Percentiles rank a stretch among this genome's conserved stretches.
These are phyloP conservation scores for Lolium rigidum DNA, from an alignment of 176 grass and related monocot species.

Conservation along the genomic window DNA sequence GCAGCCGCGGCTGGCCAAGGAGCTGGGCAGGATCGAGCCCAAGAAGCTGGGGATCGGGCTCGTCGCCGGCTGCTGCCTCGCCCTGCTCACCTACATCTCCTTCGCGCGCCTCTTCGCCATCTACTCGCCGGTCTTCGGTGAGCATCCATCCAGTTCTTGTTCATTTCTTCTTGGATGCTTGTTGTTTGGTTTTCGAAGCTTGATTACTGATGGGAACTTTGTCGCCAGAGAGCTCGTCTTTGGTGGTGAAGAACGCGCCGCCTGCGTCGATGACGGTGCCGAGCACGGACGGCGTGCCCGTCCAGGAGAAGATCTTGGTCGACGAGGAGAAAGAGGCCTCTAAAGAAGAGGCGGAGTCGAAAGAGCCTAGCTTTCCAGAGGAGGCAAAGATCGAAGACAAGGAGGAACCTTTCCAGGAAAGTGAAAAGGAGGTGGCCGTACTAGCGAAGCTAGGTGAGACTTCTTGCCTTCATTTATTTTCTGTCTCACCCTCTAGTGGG, in stretches of 20 bases:
- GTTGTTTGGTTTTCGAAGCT: too few species aligned
- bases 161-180: not conserved
- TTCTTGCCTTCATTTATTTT: too few species aligned
- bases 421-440: not conserved
- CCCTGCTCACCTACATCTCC: constrained; percentile 56
- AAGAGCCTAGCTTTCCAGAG: constrained; percentile 26
- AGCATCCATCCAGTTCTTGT: not conserved
- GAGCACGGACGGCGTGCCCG: not conserved
- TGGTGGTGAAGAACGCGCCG: constrained; percentile 42
- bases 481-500: not conserved
- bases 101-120: constrained; percentile 59
- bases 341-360: constrained; percentile 9
- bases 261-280: not conserved
- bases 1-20: constrained; percentile 54
- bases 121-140: constrained; percentile 60
- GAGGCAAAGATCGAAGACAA: not conserved
- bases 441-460: constrained; percentile 31
- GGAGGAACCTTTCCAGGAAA: not conserved
- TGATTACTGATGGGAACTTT: too few species aligned
- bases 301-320: not conserved
- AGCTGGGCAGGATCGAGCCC: constrained; percentile 60
- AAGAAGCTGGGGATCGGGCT: constrained; percentile 65
- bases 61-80: constrained; percentile 56
- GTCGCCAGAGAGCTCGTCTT: constrained; percentile 46
- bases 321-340: constrained; percentile 3